Evolutionary conservation across 2,329 filamentous ascomycete species (phyloP).

Genomic region (Onygena corvina): DNA sequence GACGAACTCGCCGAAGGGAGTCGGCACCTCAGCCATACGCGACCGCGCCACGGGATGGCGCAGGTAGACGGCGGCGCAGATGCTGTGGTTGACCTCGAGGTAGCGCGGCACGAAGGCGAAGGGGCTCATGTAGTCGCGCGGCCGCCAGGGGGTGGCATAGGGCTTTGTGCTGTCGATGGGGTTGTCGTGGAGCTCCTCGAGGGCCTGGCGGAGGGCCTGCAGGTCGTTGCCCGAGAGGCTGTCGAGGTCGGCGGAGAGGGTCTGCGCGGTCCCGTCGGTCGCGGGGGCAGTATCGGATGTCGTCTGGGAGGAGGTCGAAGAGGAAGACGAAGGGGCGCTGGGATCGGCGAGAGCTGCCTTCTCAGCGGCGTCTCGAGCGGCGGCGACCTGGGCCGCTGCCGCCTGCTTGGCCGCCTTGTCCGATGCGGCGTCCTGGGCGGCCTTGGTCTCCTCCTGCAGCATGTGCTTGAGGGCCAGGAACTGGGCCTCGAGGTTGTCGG

Average conservation of each 20-base stretch:
- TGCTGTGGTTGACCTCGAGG: conserved; percentile 93
- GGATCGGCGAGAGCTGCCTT: conserved; percentile 15
- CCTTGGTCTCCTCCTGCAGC: conserved; percentile 8
- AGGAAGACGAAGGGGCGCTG: conserved; percentile 7
- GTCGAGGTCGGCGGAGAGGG: conserved; percentile 27
- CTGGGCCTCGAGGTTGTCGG: conserved; percentile 42
- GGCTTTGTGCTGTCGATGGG: conserved; percentile 65
- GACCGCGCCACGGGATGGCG: conserved; percentile 83
- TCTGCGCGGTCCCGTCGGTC: conserved; percentile 23
- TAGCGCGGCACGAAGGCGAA: conserved; percentile 95
- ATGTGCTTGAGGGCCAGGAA: conserved; percentile 40
- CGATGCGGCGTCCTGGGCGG: background rate
- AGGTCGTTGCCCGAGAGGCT: conserved; percentile 40
- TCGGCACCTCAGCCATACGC: conserved; percentile 69
- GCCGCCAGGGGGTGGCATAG: conserved; percentile 83
- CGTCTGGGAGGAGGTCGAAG: conserved; percentile 25
- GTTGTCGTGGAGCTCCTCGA: conserved; percentile 59
- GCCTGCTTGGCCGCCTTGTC: conserved; percentile 4
- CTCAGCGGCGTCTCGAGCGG: background rate
- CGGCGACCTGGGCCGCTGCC: background rate
- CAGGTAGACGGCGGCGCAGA: conserved; percentile 90
- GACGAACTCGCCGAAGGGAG: conserved; percentile 60
- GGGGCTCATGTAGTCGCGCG: conserved; percentile 72
- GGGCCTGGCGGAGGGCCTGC: conserved; percentile 41
- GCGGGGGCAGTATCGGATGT: background rate